Conservation (phyloP, 2,329 filamentous ascomycete genomes). For the Aureobasidium pullulans region DNA sequence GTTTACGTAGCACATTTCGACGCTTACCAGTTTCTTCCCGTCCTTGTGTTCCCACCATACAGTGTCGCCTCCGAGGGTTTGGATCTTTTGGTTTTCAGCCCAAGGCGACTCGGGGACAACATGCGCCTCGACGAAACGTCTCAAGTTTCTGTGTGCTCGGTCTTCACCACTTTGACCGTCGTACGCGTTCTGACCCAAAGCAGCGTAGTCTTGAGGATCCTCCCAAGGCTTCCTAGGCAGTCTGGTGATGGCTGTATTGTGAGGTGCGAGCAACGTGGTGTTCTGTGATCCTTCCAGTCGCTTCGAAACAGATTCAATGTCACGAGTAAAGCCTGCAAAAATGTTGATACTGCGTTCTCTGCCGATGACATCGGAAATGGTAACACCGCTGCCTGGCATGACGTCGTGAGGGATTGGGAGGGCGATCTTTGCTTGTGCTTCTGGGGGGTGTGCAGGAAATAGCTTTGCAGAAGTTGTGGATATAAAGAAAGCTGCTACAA, state of each 20-base stretch:
- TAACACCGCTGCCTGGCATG: conserved; percentile 38
- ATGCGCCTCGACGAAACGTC: conserved; percentile 78
- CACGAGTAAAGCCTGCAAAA: conserved; percentile 73
- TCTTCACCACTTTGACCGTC: conserved; percentile 67
- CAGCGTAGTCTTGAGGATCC: conserved; percentile 63
- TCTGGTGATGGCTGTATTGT: conserved; percentile 71
- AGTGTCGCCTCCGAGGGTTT: conserved; percentile 60
- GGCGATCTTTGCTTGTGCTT: conserved; percentile 10
- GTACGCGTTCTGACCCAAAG: conserved; percentile 63
- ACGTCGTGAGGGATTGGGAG: conserved; percentile 8
- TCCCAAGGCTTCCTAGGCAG: conserved; percentile 85
- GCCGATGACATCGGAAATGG: conserved; percentile 78
- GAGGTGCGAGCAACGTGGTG: conserved; percentile 79
- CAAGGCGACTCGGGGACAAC: conserved; percentile 70
- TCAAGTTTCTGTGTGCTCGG: conserved; percentile 68
- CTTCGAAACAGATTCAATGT: conserved; percentile 59
- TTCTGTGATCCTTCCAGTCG: conserved; percentile 65
- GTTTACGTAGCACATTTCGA: not conserved
- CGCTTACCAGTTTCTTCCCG: conserved; percentile 50
- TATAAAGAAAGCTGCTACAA: conserved; percentile 8
- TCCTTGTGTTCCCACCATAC: conserved; percentile 76
- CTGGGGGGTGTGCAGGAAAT: not conserved
- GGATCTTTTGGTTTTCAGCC: conserved; percentile 57
- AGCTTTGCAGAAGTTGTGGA: conserved; percentile 9
- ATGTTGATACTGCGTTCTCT: conserved; percentile 72